Evolutionary conservation across 2,329 filamentous ascomycete species (phyloP).

Genomic region (Colletotrichum siamense): DNA sequence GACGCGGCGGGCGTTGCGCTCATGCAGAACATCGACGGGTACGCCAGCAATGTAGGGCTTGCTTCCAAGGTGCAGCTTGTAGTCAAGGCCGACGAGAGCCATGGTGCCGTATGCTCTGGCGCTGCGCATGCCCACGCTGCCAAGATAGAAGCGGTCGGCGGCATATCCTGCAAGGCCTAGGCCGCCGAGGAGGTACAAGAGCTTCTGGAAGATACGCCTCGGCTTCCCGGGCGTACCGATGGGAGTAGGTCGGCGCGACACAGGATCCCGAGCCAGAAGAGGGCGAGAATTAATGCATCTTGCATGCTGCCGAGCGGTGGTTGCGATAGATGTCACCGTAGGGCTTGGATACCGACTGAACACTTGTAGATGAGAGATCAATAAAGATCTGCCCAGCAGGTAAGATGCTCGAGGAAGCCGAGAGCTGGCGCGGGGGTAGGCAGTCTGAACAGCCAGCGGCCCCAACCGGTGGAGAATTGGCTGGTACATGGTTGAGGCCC

Average conservation of each 20-base stretch:
- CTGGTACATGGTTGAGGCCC: background rate
- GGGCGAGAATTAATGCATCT: background rate
- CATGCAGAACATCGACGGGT: slow-evolving; percentile 55
- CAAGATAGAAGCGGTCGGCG: slow-evolving; percentile 21
- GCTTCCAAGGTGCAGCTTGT: slow-evolving; percentile 74
- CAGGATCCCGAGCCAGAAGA: background rate
- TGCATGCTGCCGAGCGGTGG: background rate
- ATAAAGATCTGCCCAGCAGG: background rate
- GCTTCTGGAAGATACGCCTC: background rate
- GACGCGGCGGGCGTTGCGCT: slow-evolving; percentile 65
- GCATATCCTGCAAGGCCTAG: background rate
- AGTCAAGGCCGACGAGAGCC: slow-evolving; percentile 62
- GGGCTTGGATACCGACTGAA: background rate
- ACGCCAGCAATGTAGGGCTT: slow-evolving; percentile 31
- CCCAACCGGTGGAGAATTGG: background rate
- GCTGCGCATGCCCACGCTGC: slow-evolving; percentile 12
- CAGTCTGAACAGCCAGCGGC: background rate
- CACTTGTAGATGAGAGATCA: background rate
- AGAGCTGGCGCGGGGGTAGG: background rate
- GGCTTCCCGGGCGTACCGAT: background rate
- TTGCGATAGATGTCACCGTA: background rate
- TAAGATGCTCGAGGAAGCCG: background rate
- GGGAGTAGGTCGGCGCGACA: background rate
- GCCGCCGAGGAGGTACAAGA: background rate
- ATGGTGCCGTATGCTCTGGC: slow-evolving; percentile 6